Evolutionary conservation across 2,329 filamentous ascomycete species (phyloP), one percentile per base, ranked within the genome.

Genomic region (Ceratocystis huliohia): DNA sequence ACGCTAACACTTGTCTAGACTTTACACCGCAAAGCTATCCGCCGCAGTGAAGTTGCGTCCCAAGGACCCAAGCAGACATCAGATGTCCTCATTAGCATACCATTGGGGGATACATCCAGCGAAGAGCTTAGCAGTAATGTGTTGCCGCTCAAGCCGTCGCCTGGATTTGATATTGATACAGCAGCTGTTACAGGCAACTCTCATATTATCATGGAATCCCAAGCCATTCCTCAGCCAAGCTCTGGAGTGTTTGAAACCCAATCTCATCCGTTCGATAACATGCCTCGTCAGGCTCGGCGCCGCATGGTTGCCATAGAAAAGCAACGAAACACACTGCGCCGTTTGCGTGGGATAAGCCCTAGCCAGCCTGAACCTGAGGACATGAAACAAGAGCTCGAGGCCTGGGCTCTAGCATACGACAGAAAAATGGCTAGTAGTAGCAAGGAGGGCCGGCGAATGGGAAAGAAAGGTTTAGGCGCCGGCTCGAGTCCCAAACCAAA

Each of bases 251-350:
- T 25, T n/a, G 17, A 3, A 30, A 28, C 22, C 6, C 25, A 30
- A 22, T 2, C 61, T 5, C n/a, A 63, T 10, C 7, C 45, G 22
- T 30, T 41, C 10, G 33, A 57, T 15, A 63, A 66, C 37, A 33
- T 64, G 41, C 63, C 63, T 41, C 65, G 61, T 2, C 61, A 33
- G n/a, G 30, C 63, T 45, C 48, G 65, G 2, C 65, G 65, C 20
- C 61, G 65, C 20, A 30, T 66, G 7, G 65, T 66, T 2, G 61
- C 61, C 25, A 66, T 66, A 15, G 65, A 66, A 25, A 66, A 66
- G 65, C 61, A 66, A 22, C 53, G 61, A 7, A 28, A 45, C 3
- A 17, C 37, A n/a, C 65, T 46, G 46, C n/a, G 48, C 17, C 63
- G 63, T 30, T 15, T 33, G 20, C 65, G 65, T 10, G 30, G 65